Evolutionary conservation across 208 protist genomes (phyloP).

Genomic region (Acanthamoeba healyi): DNA sequence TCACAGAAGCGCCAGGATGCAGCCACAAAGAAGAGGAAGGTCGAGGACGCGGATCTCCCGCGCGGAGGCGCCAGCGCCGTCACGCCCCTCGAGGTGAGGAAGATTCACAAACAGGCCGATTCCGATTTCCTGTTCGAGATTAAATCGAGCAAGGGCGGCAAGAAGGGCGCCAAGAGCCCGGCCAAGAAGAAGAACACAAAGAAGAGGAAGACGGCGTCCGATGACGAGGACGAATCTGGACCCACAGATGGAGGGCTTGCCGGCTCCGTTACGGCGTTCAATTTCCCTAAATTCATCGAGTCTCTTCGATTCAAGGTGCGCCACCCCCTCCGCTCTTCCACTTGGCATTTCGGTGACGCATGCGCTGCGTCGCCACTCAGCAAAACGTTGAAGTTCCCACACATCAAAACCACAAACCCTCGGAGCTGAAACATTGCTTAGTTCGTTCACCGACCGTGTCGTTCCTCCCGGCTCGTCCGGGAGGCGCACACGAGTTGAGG

Average conservation of each 20-base stretch:
- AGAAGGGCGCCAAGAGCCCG: constrained; percentile 19
- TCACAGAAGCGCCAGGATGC: background rate
- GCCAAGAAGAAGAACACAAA: background rate
- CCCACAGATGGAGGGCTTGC: background rate
- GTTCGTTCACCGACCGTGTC: too few species aligned
- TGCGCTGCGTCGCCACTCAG: background rate
- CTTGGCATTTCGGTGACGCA: too few species aligned
- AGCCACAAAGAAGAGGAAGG: constrained; percentile 32
- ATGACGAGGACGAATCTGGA: background rate
- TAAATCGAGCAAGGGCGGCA: constrained; percentile 20
- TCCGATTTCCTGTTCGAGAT: constrained; percentile 69
- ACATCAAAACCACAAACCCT: constrained; percentile 5
- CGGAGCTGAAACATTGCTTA: constrained; percentile 14
- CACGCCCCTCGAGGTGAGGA: constrained; percentile 28
- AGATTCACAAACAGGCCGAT: constrained; percentile 63
- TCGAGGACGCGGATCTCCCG: constrained; percentile 51
- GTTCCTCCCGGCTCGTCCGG: too few species aligned
- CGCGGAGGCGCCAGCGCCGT: constrained; percentile 1
- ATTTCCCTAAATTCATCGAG: background rate
- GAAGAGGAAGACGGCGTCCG: background rate
- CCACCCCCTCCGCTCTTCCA: background rate
- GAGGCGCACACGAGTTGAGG: background rate
- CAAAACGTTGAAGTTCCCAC: constrained; percentile 13
- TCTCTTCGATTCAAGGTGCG: constrained; percentile 36
- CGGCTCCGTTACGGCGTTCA: constrained; percentile 44